Percentiles rank a stretch among this genome's conserved stretches.
phyloP scores from a whole-genome alignment of 2,329 filamentous ascomycete genomes.

The Tolypocladium sp. region DNA sequence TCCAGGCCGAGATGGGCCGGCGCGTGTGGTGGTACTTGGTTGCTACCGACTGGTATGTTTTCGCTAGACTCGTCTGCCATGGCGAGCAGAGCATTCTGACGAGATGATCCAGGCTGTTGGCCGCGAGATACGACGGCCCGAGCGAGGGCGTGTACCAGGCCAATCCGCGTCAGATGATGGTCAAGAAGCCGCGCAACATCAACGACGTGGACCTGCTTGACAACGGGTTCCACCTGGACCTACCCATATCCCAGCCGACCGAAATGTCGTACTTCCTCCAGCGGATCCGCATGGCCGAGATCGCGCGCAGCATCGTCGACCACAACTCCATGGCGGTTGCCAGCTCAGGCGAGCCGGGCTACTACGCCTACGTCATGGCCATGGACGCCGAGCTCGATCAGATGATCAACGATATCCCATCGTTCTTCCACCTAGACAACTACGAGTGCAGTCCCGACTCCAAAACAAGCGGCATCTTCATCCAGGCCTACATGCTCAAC shows the following conservation, averaged over 20 bases:
- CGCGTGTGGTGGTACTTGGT: neutral
- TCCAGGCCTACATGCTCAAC: conserved; percentile 1
- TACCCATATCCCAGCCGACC: neutral
- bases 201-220: neutral
- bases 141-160: neutral
- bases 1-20: neutral
- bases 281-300: neutral
- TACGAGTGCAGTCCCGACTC: neutral
- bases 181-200: conserved; percentile 1
- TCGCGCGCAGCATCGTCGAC: neutral
- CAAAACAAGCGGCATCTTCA: neutral
- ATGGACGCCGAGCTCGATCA: neutral
- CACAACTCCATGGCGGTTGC: neutral
- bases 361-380: neutral
- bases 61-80: neutral
- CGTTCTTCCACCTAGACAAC: neutral
- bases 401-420: neutral
- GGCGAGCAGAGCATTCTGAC: neutral
- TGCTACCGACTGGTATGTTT: neutral
- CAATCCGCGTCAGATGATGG: neutral
- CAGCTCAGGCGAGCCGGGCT: neutral
- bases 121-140: neutral
- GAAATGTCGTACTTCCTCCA: conserved; percentile 1
- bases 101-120: neutral
- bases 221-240: neutral